A percentile compares a stretch with the other conserved stretches of the same genome.
Conservation (phyloP, 805 yeast species). For the Wickerhamiella vanderwaltii region DNA sequence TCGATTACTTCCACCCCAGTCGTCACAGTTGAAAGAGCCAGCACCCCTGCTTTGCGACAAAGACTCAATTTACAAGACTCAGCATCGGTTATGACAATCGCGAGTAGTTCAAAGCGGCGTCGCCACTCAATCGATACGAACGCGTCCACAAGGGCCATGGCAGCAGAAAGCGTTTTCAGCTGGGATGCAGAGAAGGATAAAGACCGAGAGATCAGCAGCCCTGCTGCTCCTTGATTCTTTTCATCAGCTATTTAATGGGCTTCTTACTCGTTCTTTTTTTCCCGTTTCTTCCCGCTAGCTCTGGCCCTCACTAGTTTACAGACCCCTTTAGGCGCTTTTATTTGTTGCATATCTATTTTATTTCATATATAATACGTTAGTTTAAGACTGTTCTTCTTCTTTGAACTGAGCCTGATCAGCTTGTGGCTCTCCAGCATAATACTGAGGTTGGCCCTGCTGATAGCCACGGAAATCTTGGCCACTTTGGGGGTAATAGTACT, state of each 20-base stretch:
- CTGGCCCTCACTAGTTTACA: too few species aligned
- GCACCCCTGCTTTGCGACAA: constrained; percentile 1
- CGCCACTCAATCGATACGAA: constrained; percentile 29
- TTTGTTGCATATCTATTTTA: background rate
- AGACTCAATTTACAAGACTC: constrained; percentile 12
- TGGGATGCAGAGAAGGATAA: constrained; percentile 6
- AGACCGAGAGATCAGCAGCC: background rate
- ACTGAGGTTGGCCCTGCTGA: constrained; percentile 11
- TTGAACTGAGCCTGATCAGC: constrained; percentile 2
- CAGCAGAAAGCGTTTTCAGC: constrained; percentile 24
- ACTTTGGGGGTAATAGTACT: constrained; percentile 4
- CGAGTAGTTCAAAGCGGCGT: constrained; percentile 28
- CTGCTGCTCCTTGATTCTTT: too few species aligned
- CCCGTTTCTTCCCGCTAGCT: too few species aligned
- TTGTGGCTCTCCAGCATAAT: background rate
- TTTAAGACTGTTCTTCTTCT: constrained; percentile 2
- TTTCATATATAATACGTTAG: background rate
- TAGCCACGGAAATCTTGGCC: constrained; percentile 6
- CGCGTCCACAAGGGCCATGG: constrained; percentile 28
- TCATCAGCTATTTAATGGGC: too few species aligned
- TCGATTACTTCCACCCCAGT: background rate
- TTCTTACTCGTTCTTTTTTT: too few species aligned
- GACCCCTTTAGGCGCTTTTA: too few species aligned
- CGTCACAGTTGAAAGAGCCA: background rate
- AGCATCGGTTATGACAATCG: constrained; percentile 30